Evolutionary conservation across 192 early-diverging fungal genomes (phyloP), one percentile per base, ranked within the genome.

Genomic region (Coemansia sp.): DNA sequence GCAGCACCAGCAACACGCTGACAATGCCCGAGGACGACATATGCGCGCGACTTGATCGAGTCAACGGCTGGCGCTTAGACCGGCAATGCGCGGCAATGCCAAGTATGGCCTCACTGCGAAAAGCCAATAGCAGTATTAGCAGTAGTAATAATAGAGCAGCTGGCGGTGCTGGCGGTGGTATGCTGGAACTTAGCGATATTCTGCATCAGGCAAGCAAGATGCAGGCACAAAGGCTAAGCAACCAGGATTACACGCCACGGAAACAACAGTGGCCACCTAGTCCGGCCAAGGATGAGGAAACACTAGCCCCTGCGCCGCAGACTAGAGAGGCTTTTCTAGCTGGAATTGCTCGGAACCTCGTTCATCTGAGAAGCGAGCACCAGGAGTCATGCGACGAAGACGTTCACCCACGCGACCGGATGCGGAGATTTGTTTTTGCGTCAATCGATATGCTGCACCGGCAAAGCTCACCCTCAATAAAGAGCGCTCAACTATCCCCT

Each of bases 401-500:
- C 44, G 3, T 66, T 41, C 66, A 75, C 42, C 67, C 73, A 7
- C 40, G 73, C 15, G 73, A 76, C 19, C 62, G 69, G 46, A 69
- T 69, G 66, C 57, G 67, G 8, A 25, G 60, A 19, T 43, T 63
- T 17, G 45, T 76, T 37, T 37, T 65, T 19, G 33, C 37, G 18
- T 65, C 73, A 1, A 65, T 75, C 38, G 62, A 61, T 21, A 53
- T 50, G 18, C 55, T 75, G 14, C 49, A 67, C 7, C 24, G 34
- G 37, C 39, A 18, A 37, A 6, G 55, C n/a, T 30, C 27, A 7
- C 27, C 27, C 27, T 30, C 27, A 5, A 30, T 30, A 30, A 30
- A 30, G 27, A 30, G 27, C 27, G 2, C 27, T 2, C 27, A 30
- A 30, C 27, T 30, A 2, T 30, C 27, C 27, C 27, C 27, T 30